Evolutionary conservation across 192 early-diverging fungal species (phyloP).

Genomic region (Chytriomyces hyalinus): DNA sequence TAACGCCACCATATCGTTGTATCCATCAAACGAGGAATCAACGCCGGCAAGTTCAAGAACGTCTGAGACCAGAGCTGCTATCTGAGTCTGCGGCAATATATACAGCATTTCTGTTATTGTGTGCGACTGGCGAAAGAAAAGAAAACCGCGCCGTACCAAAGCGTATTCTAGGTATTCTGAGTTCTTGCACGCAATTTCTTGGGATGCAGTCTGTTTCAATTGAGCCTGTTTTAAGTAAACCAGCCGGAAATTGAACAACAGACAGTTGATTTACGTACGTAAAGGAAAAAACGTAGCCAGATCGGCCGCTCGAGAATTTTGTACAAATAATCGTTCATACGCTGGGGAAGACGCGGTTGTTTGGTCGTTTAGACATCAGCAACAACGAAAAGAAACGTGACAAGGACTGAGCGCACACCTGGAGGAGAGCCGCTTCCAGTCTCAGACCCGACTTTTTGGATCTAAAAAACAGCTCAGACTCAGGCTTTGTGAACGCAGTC

Average conservation of each 20-base stretch:
- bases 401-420: not conserved
- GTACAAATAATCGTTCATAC: constrained; percentile 20
- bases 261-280: not conserved
- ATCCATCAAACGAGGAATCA: not conserved
- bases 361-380: not conserved
- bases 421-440: not conserved
- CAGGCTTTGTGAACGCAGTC: not conserved
- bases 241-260: not conserved
- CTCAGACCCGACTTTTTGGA: not conserved
- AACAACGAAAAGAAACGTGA: not conserved
- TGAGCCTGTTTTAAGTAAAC: not conserved
- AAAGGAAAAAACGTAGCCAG: constrained; percentile 14
- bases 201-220: not conserved
- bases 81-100: not conserved
- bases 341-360: not conserved
- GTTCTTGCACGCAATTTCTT: not conserved
- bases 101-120: not conserved
- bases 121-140: not conserved
- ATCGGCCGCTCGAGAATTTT: constrained; percentile 12
- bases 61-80: not conserved
- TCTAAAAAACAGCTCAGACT: not conserved
- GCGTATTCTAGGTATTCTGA: not conserved
- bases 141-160: not conserved
- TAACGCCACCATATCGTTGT: not conserved
- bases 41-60: not conserved